Conservation (phyloP, 352 stramenopile species). For the Blastocystis sp. region DNA sequence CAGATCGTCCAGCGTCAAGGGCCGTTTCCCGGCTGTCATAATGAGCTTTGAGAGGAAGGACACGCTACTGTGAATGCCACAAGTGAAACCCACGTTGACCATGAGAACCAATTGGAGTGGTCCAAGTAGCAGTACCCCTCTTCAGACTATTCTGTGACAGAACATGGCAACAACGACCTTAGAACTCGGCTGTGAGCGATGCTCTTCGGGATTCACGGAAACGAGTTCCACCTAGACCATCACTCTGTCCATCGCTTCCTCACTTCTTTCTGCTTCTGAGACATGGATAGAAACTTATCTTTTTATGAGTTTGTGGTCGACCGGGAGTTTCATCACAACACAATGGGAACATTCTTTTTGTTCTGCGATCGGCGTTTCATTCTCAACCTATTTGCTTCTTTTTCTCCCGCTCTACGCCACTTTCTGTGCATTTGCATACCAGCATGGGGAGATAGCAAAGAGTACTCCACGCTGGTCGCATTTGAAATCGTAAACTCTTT, state of each 20-base stretch:
- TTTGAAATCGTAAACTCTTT: no score
- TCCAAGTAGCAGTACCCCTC: conserved; percentile 15
- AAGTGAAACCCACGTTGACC: conserved; percentile 3
- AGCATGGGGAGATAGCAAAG: no score
- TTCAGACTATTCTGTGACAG: background rate
- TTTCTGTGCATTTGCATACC: no score
- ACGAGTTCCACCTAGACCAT: background rate
- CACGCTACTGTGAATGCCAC: background rate
- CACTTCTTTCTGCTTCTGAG: background rate
- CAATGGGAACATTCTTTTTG: background rate
- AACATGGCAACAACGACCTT: background rate
- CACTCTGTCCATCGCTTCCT: background rate
- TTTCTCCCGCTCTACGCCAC: no score
- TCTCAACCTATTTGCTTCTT: no score
- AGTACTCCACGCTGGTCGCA: no score
- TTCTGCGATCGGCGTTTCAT: background rate
- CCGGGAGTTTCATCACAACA: background rate
- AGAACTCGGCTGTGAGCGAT: background rate
- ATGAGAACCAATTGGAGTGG: conserved; percentile 40
- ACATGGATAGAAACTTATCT: background rate
- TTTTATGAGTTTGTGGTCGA: background rate
- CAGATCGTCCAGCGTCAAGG: conserved; percentile 24
- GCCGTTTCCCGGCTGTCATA: conserved; percentile 10
- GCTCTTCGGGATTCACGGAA: background rate
- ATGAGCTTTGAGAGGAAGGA: conserved; percentile 29